Percentiles rank a stretch among this genome's conserved stretches.
These are phyloP conservation scores for Fusarium compactum DNA, from an alignment of 2,329 filamentous ascomycete genomes.

Conservation along the genomic window DNA sequence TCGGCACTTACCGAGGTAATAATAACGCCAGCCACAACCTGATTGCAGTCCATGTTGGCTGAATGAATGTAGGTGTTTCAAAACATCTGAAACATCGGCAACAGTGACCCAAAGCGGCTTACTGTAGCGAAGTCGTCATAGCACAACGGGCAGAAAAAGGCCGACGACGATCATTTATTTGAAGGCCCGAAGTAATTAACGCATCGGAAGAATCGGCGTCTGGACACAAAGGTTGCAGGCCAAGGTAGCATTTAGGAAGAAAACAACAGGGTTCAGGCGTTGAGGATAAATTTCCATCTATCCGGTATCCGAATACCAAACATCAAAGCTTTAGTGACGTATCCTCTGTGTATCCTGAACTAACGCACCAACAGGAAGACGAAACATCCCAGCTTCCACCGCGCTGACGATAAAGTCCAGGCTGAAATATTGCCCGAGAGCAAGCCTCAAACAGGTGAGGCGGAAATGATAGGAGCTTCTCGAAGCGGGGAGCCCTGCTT, in stretches of 20 bases:
- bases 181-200: background rate
- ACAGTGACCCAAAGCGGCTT: too few relatives aligned
- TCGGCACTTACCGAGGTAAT: background rate
- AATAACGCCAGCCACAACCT: background rate
- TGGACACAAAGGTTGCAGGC: background rate
- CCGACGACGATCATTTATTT: background rate
- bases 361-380: background rate
- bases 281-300: background rate
- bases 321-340: background rate
- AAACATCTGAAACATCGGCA: background rate
- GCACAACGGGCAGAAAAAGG: background rate
- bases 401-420: background rate
- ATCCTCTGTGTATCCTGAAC: background rate
- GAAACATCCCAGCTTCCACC: background rate
- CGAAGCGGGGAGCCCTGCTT: background rate
- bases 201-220: background rate
- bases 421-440: background rate
- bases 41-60: background rate
- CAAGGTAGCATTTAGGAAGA: background rate
- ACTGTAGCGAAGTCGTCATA: background rate
- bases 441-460: background rate
- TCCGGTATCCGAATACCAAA: background rate
- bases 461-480: constrained; percentile 26
- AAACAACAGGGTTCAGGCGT: background rate
- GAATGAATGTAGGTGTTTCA: too few relatives aligned